Base-by-base conservation (phyloP, 148 eudicot genomes). In the Linanthus parryae region DNA sequence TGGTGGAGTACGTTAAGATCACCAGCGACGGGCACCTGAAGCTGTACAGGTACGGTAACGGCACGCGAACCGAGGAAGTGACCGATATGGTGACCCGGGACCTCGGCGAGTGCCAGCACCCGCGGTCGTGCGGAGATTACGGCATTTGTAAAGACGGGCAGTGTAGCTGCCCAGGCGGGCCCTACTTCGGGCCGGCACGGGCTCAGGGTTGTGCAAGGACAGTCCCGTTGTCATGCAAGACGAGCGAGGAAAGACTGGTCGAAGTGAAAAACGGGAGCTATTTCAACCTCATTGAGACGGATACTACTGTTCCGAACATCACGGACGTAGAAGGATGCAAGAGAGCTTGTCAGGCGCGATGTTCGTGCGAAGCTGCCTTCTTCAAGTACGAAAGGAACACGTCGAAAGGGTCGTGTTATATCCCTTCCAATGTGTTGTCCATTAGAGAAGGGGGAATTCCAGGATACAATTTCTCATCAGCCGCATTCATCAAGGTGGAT, bases 261-360 rank as follows among this genome's bases (percentile, higher is more conserved):
- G 41, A 43, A 44, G 48, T 57, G 15, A 43, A 2, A 14, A 44
- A 57, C 9, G 40, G 8, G 1, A 31, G 27, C 22, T 57, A 57
- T 26, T 57, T 57, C 51, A 57, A 20, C 21, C 12, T 56, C 26
- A 56, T 56, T 14, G 60, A 56, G 28, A 7, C 49, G n/a, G 41
- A 3, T 30, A 19, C 50, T 6, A 39, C 50, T 11, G 37, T 30
- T 7, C 12, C 30, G 26, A 23, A 33, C 28, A 31, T 57, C 39
- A 44, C 0, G 31, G 23, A 31, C 22, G 0, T 9, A 13, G 41
- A 31, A n/a, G 27, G 13, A 35, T 57, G 61, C 26, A 43, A 57
- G 44, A 3, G 8, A 57, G 61, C 60, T 23, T 56, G 60, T 17
- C 13, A 0, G 2, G 0, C 14, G 0, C 41, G 8, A 11, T 56